Base-by-base conservation (phyloP, 73 alveolate genomes). In the Paramecium sexaurelia region DNA sequence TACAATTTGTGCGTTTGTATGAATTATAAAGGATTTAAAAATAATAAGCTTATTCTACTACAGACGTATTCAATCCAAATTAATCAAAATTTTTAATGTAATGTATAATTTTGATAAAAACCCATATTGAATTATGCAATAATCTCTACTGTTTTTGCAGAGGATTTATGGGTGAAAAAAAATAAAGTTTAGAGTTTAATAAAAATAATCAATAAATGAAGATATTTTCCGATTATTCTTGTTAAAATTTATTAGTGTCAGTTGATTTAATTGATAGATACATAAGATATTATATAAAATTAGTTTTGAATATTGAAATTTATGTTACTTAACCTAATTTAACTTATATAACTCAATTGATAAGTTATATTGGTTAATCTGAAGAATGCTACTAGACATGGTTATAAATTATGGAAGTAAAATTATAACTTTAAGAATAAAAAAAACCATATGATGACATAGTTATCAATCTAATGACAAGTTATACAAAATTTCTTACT, bases 141-240 rank as follows among this genome's bases (percentile, higher is more conserved):
- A 73, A 73, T 73, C 17, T 73, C 8, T 73, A 73, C 17, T 73
- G 87, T 13, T 73, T 32, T 37, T 73, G 87, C 8, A 15, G 87
- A 73, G 87, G 87, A 6, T 73, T 35, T 20, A 73, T 35, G 45
- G 87, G 87, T 35, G 87, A 73, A 73, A 73, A 73, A 73, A 73
- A 41, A 73, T 6, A 27, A 13, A 32, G 35, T 20, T 32, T 73
- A 35, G 87, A 73, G 35, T 1, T 35, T 8, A 73, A 73, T 73
- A 17, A 35, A n/a, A 7, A 73, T 17, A 13, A 35, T 15, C 10
- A 29, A 41, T 4, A 37, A 73, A 73, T 73, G 87, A 73, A 17
- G 4, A 73, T 73, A 15, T 73, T 20, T 37, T 20, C 39, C 4
- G 87, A 73, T 17, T n/a, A 29, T 73, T 13, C 33, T 20, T 35